phyloP scores from a whole-genome alignment of 2,329 filamentous ascomycete genomes.

The Cladobotryum protrusum region DNA sequence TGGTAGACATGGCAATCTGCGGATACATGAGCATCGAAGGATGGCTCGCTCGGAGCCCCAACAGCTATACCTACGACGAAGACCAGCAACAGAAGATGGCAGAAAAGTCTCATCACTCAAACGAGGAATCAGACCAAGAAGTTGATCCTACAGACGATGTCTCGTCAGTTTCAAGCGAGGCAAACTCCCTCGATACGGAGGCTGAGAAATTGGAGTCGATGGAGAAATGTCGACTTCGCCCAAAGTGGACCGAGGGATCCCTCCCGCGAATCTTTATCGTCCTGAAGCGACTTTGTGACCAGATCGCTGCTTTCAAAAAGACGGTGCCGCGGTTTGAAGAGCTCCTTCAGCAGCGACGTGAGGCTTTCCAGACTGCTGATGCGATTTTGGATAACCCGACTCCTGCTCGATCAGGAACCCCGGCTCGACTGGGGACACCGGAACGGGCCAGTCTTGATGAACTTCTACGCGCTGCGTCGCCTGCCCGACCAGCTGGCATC shows the following conservation, averaged over 20 bases:
- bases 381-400: slow-evolving; percentile 34
- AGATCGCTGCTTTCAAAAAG: slow-evolving; percentile 55
- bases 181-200: slow-evolving; percentile 15
- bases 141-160: neutral
- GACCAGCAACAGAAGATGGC: slow-evolving; percentile 18
- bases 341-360: slow-evolving; percentile 58
- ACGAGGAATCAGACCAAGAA: slow-evolving; percentile 9
- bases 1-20: slow-evolving; percentile 78
- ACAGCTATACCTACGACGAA: slow-evolving; percentile 48
- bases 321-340: slow-evolving; percentile 68
- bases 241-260: slow-evolving; percentile 45
- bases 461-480: slow-evolving; percentile 41
- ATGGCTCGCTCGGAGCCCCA: slow-evolving; percentile 77
- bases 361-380: slow-evolving; percentile 58
- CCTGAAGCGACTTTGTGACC: slow-evolving; percentile 54
- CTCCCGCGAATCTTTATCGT: slow-evolving; percentile 50
- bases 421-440: slow-evolving; percentile 27
- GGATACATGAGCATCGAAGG: slow-evolving; percentile 79
- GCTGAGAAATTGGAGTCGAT: slow-evolving; percentile 39
- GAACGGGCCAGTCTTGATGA: slow-evolving; percentile 42
- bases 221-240: slow-evolving; percentile 46
- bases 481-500: slow-evolving; percentile 47
- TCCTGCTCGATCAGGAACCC: slow-evolving; percentile 23
- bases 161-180: slow-evolving; percentile 3
- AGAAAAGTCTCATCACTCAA: slow-evolving; percentile 2